These are phyloP conservation scores for Allantophomopsis cytisporea DNA, from an alignment of 2,329 filamentous ascomycete genomes.

Conservation along the genomic window DNA sequence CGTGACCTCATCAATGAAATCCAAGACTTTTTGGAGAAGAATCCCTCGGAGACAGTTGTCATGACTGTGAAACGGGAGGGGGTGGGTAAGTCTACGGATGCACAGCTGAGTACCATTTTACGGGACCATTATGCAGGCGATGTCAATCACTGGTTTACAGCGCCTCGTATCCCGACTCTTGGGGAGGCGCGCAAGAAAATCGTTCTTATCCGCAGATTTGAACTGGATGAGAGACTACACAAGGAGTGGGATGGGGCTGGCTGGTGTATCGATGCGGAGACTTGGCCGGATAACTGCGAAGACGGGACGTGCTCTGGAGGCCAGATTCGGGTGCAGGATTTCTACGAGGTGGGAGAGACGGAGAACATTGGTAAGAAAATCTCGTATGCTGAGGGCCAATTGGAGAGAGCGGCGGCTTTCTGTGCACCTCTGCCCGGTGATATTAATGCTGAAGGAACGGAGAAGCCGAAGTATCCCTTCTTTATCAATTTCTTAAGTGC, in stretches of 20 bases:
- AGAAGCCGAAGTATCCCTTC: conserved; percentile 36
- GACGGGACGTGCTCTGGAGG: conserved; percentile 59
- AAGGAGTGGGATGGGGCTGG: conserved; percentile 33
- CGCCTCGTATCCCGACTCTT: conserved; percentile 62
- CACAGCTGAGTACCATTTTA: conserved; percentile 63
- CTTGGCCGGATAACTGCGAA: conserved; percentile 82
- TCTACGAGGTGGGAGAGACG: conserved; percentile 73
- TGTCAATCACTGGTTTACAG: conserved; percentile 60
- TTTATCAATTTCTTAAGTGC: conserved; percentile 86
- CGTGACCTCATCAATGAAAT: conserved; percentile 56
- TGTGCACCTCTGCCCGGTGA: conserved; percentile 26
- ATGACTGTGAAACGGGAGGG: conserved; percentile 89
- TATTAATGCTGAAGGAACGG: conserved; percentile 4
- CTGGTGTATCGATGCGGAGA: conserved; percentile 45
- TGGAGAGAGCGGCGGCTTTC: conserved; percentile 54
- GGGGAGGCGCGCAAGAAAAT: conserved; percentile 72
- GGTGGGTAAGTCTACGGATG: conserved; percentile 64
- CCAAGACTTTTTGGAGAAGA: conserved; percentile 60
- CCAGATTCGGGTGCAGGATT: conserved; percentile 79
- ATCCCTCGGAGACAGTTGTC: conserved; percentile 73
- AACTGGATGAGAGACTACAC: conserved; percentile 40
- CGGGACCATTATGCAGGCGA: conserved; percentile 55
- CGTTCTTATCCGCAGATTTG: conserved; percentile 73
- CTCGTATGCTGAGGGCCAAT: conserved; percentile 55
- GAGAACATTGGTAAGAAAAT: conserved; percentile 74